Percentiles rank a stretch among this genome's conserved stretches.
Conservation (phyloP, 108 stramenopile species). For the Cyclotella sp. region DNA sequence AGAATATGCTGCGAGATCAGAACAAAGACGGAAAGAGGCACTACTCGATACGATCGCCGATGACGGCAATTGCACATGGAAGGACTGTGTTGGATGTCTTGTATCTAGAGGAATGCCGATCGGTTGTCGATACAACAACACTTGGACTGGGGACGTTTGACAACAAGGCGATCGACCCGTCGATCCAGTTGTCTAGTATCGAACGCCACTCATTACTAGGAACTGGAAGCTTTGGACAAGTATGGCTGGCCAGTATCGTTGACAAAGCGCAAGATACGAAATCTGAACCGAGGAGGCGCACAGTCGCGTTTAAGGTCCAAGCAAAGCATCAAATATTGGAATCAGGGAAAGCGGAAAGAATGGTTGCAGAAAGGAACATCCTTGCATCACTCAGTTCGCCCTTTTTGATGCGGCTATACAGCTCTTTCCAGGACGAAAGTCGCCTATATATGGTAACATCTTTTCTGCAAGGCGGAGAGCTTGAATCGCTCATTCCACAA, state of each 20-base stretch:
- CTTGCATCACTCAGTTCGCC: slow-evolving; percentile 62
- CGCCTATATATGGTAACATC: slow-evolving; percentile 79
- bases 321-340: slow-evolving; percentile 23
- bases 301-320: slow-evolving; percentile 30
- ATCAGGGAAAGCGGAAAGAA: slow-evolving; percentile 6
- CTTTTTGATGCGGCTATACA: slow-evolving; percentile 62
- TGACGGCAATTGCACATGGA: slow-evolving; percentile 30
- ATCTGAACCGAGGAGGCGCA: neutral
- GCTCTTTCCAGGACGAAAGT: slow-evolving; percentile 64
- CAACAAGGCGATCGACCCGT: slow-evolving; percentile 14
- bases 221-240: slow-evolving; percentile 29
- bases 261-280: neutral
- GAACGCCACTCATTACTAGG: slow-evolving; percentile 20
- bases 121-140: slow-evolving; percentile 6
- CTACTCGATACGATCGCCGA: slow-evolving; percentile 18
- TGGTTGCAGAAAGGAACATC: slow-evolving; percentile 63
- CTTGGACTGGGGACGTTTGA: slow-evolving; percentile 46
- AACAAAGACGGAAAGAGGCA: slow-evolving; percentile 38
- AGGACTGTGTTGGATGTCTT: slow-evolving; percentile 18
- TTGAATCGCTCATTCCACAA: slow-evolving; percentile 26
- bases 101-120: slow-evolving; percentile 24
- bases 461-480: slow-evolving; percentile 71
- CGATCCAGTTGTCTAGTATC: slow-evolving; percentile 13
- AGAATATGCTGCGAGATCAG: slow-evolving; percentile 55
- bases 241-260: slow-evolving; percentile 29